Conservation (phyloP, 441 rosid genomes). For the Populus hybrid region DNA sequence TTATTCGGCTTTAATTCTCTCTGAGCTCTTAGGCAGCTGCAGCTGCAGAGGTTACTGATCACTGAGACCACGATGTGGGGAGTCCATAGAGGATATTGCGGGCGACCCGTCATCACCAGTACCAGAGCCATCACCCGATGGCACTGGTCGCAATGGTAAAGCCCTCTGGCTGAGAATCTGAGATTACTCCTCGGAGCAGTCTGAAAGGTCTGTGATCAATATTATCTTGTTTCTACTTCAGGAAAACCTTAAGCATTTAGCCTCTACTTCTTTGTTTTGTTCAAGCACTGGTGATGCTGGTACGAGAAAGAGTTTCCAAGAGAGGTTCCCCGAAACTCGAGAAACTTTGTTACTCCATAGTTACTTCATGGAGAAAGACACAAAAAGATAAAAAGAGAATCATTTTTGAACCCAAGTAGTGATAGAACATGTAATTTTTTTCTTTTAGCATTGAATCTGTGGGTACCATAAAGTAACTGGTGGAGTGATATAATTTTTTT, state of each 20-base stretch:
- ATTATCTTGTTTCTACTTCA: neutral
- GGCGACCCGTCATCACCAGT: neutral
- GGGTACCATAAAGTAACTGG: neutral
- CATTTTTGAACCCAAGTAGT: neutral
- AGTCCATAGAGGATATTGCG: neutral
- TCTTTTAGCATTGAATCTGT: neutral
- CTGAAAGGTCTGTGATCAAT: neutral
- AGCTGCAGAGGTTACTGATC: too few species aligned
- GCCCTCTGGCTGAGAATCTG: neutral
- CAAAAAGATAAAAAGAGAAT: neutral
- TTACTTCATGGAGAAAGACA: neutral
- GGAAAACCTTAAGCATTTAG: neutral
- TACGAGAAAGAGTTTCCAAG: neutral
- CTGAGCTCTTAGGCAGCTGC: too few species aligned
- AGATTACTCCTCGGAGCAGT: neutral
- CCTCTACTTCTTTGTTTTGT: neutral
- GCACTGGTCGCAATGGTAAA: neutral
- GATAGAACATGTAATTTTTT: neutral
- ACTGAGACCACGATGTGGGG: too few species aligned
- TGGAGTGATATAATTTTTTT: neutral
- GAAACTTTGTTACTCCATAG: neutral
- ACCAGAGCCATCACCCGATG: neutral
- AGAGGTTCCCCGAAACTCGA: neutral
- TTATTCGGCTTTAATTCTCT: too few species aligned
- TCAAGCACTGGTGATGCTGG: neutral